Percentiles rank a stretch among this genome's conserved stretches.
These are phyloP conservation scores for Stereocaulon alpinum DNA, from an alignment of 495 filamentous ascomycete genomes.

Conservation along the genomic window DNA sequence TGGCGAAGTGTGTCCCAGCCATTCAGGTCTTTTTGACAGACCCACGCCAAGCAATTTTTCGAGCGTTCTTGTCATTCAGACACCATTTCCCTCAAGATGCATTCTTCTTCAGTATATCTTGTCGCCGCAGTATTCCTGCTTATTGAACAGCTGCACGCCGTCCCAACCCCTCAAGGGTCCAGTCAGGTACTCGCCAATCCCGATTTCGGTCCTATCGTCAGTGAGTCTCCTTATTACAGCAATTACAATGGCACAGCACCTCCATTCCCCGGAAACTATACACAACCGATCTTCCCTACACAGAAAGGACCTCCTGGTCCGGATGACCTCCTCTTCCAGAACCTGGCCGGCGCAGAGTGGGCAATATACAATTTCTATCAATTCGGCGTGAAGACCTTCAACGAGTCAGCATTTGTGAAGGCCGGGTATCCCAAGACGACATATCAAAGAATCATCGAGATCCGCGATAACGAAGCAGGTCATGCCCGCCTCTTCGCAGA, in stretches of 20 bases:
- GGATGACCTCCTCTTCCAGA: constrained; percentile 43
- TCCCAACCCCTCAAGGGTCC: constrained; percentile 5
- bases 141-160: constrained; percentile 1
- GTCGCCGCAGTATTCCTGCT: not conserved
- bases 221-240: constrained; percentile 12
- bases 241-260: constrained; percentile 4
- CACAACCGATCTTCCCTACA: constrained; percentile 34
- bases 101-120: not conserved
- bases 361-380: constrained; percentile 47
- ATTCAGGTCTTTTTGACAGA: not conserved
- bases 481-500: constrained; percentile 47
- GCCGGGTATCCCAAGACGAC: constrained; percentile 37
- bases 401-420: constrained; percentile 29
- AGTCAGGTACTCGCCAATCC: constrained; percentile 14
- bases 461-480: constrained; percentile 48
- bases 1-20: not conserved
- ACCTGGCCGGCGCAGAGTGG: constrained; percentile 45
- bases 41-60: not conserved
- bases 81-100: constrained; percentile 1
- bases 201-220: constrained; percentile 11
- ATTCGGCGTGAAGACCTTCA: constrained; percentile 38
- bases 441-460: constrained; percentile 40
- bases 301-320: constrained; percentile 25
- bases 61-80: not conserved
- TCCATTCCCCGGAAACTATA: constrained; percentile 39